Percentiles rank a stretch among this genome's conserved stretches.
Evolutionary conservation across 2,329 filamentous ascomycete species (phyloP).

Genomic region (Cladosporium sphaerospermum): DNA sequence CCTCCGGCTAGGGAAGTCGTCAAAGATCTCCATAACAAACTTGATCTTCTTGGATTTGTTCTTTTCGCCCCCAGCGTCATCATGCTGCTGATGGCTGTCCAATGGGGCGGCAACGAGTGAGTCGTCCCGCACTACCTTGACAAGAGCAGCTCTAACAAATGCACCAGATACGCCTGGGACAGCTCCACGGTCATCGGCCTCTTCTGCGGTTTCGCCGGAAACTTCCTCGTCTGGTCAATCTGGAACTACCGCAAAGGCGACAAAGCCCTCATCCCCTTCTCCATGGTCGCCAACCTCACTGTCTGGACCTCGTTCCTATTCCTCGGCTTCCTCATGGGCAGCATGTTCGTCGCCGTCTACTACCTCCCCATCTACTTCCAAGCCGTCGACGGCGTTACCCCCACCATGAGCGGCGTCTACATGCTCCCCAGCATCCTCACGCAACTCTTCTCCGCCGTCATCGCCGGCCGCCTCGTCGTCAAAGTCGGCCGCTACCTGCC

Average conservation of each 20-base stretch:
- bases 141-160: neutral
- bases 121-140: neutral
- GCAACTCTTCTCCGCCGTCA: constrained; percentile 16
- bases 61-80: constrained; percentile 30
- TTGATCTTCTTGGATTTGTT: constrained; percentile 34
- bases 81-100: constrained; percentile 35
- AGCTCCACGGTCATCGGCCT: constrained; percentile 31
- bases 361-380: constrained; percentile 40
- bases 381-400: constrained; percentile 30
- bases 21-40: constrained; percentile 24
- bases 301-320: constrained; percentile 34
- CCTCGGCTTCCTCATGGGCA: constrained; percentile 24
- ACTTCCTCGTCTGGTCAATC: constrained; percentile 27
- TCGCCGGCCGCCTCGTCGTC: constrained; percentile 15
- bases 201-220: constrained; percentile 28
- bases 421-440: constrained; percentile 32
- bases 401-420: constrained; percentile 35
- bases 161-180: constrained; percentile 26
- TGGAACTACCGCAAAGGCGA: constrained; percentile 34
- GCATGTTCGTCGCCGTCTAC: constrained; percentile 23
- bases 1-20: constrained; percentile 18
- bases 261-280: constrained; percentile 34
- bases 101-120: constrained; percentile 31
- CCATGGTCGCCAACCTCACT: constrained; percentile 27
- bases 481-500: constrained; percentile 16